Base-by-base conservation (phyloP, 306 rosid genomes). In the Myrica gale region DNA sequence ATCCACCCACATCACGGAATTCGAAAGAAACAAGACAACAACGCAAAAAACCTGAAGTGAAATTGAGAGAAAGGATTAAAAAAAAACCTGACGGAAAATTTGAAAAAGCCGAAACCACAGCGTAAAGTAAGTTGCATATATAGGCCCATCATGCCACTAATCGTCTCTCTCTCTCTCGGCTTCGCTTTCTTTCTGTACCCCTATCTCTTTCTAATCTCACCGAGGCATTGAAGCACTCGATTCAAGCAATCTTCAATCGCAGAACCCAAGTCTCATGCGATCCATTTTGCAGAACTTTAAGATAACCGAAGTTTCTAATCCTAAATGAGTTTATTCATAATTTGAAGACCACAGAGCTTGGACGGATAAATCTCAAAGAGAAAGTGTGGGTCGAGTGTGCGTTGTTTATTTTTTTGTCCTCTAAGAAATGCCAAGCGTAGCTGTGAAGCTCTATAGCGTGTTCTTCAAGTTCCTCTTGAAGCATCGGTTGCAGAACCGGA, bases 401-500 rank as follows among this genome's bases (percentile, higher is more conserved):
- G 37, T 32, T 32, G 37, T 32, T 32, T 32, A 1, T 32, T 32
- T 32, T 32, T 32, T 32, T 32, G 37, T 32, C 3, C 37, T 32
- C 37, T 32, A 32, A 76, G 85, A 84, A 72, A 95, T 95, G 99
- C 97, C 99, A 73, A 88, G 87, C 86, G 96, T 95, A 32, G 91
- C 96, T 57, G 97, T 95, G 47, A 90, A 95, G 87, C 97, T 95
- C 72, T 92, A 95, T 71, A 92, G 99, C 88, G 98, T 92, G 0
- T 92, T 95, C 97, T 95, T 92, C 90, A 95, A 95, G 84, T 95
- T 95, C 74, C 92, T 92, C 71, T 84, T 90, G 83, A 95, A 95
- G 87, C 91, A 95, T 78, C 99, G 97, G 72, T 77, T 95, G 74
- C 97, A 92, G 87, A 95, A 86, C 66, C 92, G 89, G 81, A 87